Conservation (phyloP, 768 basidiomycete genomes). For the Lactarius quietus region DNA sequence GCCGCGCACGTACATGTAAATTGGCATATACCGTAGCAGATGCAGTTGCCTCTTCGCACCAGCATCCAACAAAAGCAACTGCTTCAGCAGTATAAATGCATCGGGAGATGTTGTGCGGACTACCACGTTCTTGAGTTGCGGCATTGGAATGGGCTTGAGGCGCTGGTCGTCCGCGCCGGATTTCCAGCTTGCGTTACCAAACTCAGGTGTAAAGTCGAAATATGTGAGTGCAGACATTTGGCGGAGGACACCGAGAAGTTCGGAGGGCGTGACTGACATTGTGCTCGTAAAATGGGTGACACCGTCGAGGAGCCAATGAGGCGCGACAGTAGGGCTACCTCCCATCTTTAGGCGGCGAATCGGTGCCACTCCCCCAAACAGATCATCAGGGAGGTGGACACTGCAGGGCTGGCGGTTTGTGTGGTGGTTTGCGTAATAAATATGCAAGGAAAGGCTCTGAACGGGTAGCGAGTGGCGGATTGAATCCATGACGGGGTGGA, state of each 20-base stretch:
- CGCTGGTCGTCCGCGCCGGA: no score
- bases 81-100: neutral
- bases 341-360: neutral
- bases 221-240: neutral
- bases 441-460: neutral
- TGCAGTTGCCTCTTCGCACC: neutral
- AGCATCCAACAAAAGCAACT: neutral
- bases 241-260: neutral
- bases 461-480: neutral
- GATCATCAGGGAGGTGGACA: neutral
- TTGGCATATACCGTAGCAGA: no score
- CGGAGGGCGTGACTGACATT: neutral
- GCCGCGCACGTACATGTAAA: no score
- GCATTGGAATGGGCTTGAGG: neutral
- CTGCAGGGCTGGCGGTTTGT: no score
- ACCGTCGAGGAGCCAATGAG: neutral
- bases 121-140: neutral
- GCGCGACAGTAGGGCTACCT: neutral
- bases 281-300: neutral
- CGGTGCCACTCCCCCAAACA: neutral
- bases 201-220: no score
- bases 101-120: neutral
- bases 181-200: no score
- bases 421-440: no score
- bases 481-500: neutral